Percentiles rank a stretch among this genome's conserved stretches.
Conservation (phyloP, 2,329 filamentous ascomycete genomes). For the Ophiocordyceps unilateralis region DNA sequence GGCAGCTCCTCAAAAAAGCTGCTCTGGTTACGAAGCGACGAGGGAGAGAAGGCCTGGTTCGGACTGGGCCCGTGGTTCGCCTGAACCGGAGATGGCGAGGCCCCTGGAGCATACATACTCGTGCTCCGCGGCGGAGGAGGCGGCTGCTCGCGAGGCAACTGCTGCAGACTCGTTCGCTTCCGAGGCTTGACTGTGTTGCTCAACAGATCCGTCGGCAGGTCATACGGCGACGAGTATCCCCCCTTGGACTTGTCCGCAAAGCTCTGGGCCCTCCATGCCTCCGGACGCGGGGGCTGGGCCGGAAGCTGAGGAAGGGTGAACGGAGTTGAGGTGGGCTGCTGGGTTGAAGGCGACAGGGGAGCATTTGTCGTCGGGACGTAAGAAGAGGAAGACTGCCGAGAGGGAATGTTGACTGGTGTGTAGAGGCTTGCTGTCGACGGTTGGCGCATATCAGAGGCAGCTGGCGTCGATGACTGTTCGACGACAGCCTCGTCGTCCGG, state of each 20-base stretch:
- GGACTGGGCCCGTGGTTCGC: slow-evolving; percentile 14
- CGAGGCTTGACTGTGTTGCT: slow-evolving; percentile 40
- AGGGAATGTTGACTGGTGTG: slow-evolving; percentile 7
- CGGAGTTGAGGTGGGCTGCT: slow-evolving; percentile 8
- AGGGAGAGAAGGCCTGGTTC: slow-evolving; percentile 16
- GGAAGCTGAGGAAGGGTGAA: slow-evolving; percentile 16
- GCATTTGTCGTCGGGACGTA: slow-evolving; percentile 7
- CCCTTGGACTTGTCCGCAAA: slow-evolving; percentile 83
- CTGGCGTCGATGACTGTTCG: slow-evolving; percentile 3
- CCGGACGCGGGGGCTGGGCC: slow-evolving; percentile 21
- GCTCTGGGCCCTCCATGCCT: slow-evolving; percentile 50
- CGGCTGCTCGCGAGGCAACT: slow-evolving; percentile 26
- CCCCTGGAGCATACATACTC: slow-evolving; percentile 30
- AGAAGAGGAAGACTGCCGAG: slow-evolving; percentile 6
- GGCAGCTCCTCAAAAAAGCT: slow-evolving; percentile 71
- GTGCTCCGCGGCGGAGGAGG: slow-evolving; percentile 40
- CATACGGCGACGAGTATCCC: slow-evolving; percentile 87
- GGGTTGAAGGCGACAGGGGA: slow-evolving; percentile 6
- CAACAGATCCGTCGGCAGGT: slow-evolving; percentile 72
- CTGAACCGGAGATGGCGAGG: slow-evolving; percentile 9
- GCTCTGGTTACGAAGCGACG: slow-evolving; percentile 22
- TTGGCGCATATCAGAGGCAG: slow-evolving; percentile 2
- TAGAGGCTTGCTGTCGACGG: slow-evolving; percentile 9
- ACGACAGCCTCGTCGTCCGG: slow-evolving; percentile 38
- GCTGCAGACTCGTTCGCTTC: slow-evolving; percentile 44